Base-by-base conservation (phyloP, 306 rosid genomes). In the Sesbania bispinosa region DNA sequence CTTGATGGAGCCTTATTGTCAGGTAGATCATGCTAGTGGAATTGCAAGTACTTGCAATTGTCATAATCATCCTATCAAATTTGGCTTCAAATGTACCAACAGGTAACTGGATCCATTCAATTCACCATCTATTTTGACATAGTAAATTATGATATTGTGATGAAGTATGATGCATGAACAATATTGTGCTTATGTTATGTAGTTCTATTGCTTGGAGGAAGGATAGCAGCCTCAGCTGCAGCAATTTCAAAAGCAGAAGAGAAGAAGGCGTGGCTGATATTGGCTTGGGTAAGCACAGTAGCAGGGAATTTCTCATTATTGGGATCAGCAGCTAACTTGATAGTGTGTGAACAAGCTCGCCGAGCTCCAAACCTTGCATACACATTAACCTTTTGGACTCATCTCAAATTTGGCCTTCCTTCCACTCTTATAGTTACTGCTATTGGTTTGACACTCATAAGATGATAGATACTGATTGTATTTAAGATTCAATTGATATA, bases 81-180 rank as follows among this genome's bases (percentile, higher is more conserved):
- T 58, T 95, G 84, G 99, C 96, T 29, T 91, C 97, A 60, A 95
- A 95, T 68, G 97, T 91, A 21, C 97, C 99, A 60, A 95, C 96
- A 7, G 97, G 99, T 94, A 83, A 54, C 74, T 62, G 19, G 4
- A 48, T 59, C 35, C 36, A n/a, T 5, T 26, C 46, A 35, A 20
- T 61, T 46, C 20, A 0, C 43, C 3, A 21, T 52, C 6, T 23
- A 2, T 62, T 46, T 10, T 48, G 5, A n/a, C n/a, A n/a, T n/a
- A n/a, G n/a, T n/a, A n/a, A n/a, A n/a, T n/a, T n/a, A n/a, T n/a
- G n/a, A n/a, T n/a, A n/a, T n/a, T n/a, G n/a, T n/a, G n/a, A n/a
- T n/a, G n/a, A n/a, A n/a, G n/a, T n/a, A n/a, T n/a, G n/a, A n/a
- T n/a, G n/a, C n/a, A n/a, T n/a, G n/a, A n/a, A n/a, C n/a, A n/a